These are phyloP conservation scores for Pterocarpus santalinus DNA, from an alignment of 306 rosid genomes.

Conservation along the genomic window DNA sequence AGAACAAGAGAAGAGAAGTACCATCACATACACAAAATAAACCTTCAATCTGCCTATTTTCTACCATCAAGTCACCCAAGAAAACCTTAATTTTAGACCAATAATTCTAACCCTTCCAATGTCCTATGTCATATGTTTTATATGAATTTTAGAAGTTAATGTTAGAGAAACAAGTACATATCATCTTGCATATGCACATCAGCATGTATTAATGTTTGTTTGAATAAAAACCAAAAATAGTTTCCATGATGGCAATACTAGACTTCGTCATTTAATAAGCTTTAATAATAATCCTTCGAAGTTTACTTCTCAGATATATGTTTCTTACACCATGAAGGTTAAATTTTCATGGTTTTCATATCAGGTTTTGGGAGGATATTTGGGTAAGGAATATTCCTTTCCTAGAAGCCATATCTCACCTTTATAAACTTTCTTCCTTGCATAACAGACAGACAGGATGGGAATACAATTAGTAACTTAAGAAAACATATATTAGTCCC, in stretches of 20 bases:
- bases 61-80: slow-evolving; percentile 9
- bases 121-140: slow-evolving; percentile 13
- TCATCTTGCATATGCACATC: slow-evolving; percentile 29
- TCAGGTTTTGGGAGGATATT: slow-evolving; percentile 32
- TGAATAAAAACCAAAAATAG: neutral
- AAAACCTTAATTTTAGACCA: slow-evolving; percentile 10
- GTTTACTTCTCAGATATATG: slow-evolving; percentile 14
- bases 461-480: neutral
- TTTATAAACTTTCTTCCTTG: slow-evolving; percentile 14
- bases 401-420: neutral
- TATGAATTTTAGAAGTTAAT: slow-evolving; percentile 21
- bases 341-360: neutral
- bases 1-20: neutral
- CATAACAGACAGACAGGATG: slow-evolving; percentile 2
- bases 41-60: slow-evolving; percentile 3
- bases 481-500: slow-evolving; percentile 8
- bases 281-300: slow-evolving; percentile 14
- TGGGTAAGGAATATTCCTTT: slow-evolving; percentile 22
- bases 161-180: slow-evolving; percentile 18
- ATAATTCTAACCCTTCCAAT: slow-evolving; percentile 17
- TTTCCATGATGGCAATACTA: slow-evolving; percentile 32
- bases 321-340: slow-evolving; percentile 20
- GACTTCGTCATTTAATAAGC: slow-evolving; percentile 12
- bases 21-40: neutral
- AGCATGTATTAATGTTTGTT: neutral